Evolutionary conservation across 2,329 filamentous ascomycete genomes (phyloP).

Genomic region (Anthostomella pinea): DNA sequence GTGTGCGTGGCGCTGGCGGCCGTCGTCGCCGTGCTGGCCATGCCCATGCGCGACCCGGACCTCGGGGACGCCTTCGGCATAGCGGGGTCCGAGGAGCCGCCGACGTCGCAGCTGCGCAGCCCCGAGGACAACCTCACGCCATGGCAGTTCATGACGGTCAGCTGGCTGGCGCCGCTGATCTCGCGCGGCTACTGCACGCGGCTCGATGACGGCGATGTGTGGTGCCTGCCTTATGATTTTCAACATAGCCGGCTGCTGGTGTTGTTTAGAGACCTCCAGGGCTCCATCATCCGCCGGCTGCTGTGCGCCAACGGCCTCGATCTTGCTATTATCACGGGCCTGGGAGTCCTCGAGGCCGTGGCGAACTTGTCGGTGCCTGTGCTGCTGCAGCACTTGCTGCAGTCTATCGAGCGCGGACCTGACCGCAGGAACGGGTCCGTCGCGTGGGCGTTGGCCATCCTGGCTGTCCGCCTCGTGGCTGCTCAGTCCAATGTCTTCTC

Average conservation of each 20-base stretch:
- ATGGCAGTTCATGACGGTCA: constrained; percentile 82
- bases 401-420: constrained; percentile 57
- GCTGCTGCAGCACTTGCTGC: constrained; percentile 68
- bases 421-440: constrained; percentile 55
- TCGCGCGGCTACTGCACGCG: constrained; percentile 60
- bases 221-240: constrained; percentile 76
- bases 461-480: constrained; percentile 58
- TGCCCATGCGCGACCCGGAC: constrained; percentile 65
- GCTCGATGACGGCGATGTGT: constrained; percentile 76
- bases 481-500: constrained; percentile 66
- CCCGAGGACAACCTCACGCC: constrained; percentile 76
- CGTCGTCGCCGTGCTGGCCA: constrained; percentile 56
- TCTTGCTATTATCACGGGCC: constrained; percentile 61
- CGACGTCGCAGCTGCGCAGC: constrained; percentile 60
- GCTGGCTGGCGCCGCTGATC: constrained; percentile 78
- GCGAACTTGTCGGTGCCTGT: constrained; percentile 60
- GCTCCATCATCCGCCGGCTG: constrained; percentile 68
- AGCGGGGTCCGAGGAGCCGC: constrained; percentile 51
- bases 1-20: constrained; percentile 43
- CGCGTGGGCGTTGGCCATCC: constrained; percentile 61
- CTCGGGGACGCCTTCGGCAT: constrained; percentile 56
- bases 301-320: constrained; percentile 77
- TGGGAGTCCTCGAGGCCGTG: constrained; percentile 62
- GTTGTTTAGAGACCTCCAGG: constrained; percentile 68
- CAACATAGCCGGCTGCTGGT: constrained; percentile 75